Conservation (phyloP, 345 rosid genomes). For the Lepidium sativum region DNA sequence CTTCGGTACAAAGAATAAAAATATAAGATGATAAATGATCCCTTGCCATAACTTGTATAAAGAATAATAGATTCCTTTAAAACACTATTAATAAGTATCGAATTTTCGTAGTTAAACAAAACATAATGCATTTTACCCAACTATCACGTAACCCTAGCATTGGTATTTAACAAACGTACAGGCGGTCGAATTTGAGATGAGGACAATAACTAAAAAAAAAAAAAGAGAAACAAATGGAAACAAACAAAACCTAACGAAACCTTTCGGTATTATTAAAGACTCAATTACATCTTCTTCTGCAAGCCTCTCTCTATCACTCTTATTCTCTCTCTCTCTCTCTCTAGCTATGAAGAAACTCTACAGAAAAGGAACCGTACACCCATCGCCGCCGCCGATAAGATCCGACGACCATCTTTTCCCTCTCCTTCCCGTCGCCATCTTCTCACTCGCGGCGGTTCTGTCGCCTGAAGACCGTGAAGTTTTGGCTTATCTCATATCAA, state of each 20-base stretch:
- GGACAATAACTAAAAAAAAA: background rate
- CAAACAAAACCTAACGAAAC: constrained; percentile 18
- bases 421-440: constrained; percentile 63
- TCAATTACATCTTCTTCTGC: background rate
- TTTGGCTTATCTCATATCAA: constrained; percentile 54
- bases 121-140: too few species aligned
- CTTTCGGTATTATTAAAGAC: constrained; percentile 22
- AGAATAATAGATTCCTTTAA: too few species aligned
- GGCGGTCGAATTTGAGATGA: background rate
- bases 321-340: background rate
- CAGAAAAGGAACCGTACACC: constrained; percentile 66
- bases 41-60: too few species aligned
- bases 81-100: too few species aligned
- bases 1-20: too few species aligned
- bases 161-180: background rate
- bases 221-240: background rate
- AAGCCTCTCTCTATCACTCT: constrained; percentile 2
- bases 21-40: too few species aligned
- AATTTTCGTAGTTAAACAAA: too few species aligned
- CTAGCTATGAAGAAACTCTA: constrained; percentile 70
- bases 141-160: too few species aligned
- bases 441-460: constrained; percentile 57
- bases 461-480: constrained; percentile 58
- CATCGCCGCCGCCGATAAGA: constrained; percentile 43
- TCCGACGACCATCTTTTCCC: constrained; percentile 48